Evolutionary conservation across 495 filamentous ascomycete species (phyloP), one percentile per base, ranked within the genome.

Genomic region (Tirmania nivea): DNA sequence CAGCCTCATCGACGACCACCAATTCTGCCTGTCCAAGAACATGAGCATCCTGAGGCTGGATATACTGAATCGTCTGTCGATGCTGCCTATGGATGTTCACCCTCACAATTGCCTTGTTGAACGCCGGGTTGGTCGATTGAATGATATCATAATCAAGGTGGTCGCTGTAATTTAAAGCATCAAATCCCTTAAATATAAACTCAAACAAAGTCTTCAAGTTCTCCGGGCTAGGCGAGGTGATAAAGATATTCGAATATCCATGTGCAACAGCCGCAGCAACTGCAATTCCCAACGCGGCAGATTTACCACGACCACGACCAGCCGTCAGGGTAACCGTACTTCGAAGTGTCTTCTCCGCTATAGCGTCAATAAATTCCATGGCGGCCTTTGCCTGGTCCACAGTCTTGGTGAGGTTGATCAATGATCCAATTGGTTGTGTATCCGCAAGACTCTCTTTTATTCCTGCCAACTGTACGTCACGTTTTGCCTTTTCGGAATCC

Each of bases 211-310:
- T 96, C 69, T 96, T 96, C 70, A 99, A 73, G 68, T 96, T 99
- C 70, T 96, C 92, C 1, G 92, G 92, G 57, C 84, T 94, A 14
- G 92, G 92, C 20, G 92, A 99, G 2, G 92, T 99, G 63, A 99
- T 94, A 71, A 99, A 99, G 60, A 99, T 92, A 65, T 99, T 99
- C 69, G 85, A 93, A 64, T 99, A 99, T 17, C 92, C 92, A 62
- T 95, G 84, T 0, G 89, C 88, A 54, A 96, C 74, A 12, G 92
- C 92, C 9, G 92, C 86, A 39, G 92, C 87, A 55, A 99, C 83
- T 14, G 92, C 84, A 53, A 99, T 77, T 63, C 92, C 92, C 57
- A 96, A 73, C 36, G 89, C 88, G 35, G 92, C 92, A 17, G 90
- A 96, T 69, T 99, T 99, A 66, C 92, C 92, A 60, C 92, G 79